phyloP scores from a whole-genome alignment of 768 basidiomycete genomes.

The Lepiota venenata region DNA sequence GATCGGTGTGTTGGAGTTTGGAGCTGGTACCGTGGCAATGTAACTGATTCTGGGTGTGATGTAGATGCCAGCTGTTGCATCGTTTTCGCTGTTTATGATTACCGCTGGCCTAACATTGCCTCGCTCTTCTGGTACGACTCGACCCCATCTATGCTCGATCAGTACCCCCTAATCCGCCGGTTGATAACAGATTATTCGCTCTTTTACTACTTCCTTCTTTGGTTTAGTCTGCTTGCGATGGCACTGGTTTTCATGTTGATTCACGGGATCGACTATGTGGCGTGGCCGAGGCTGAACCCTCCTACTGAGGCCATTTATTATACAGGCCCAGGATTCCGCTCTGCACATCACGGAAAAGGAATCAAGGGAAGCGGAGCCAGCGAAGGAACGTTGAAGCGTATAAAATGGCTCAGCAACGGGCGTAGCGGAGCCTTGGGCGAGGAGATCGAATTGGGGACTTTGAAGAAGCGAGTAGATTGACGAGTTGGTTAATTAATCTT shows the following conservation, averaged over 20 bases:
- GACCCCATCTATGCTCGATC: not conserved
- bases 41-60: slow-evolving; percentile 2
- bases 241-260: slow-evolving; percentile 70
- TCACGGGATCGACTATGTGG: slow-evolving; percentile 93
- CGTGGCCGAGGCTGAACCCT: slow-evolving; percentile 88
- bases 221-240: slow-evolving; percentile 61
- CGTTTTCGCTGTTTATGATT: slow-evolving; percentile 85
- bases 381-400: slow-evolving; percentile 31
- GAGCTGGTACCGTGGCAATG: not conserved
- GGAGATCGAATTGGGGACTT: slow-evolving; percentile 75
- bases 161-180: slow-evolving; percentile 8
- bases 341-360: slow-evolving; percentile 75
- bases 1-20: slow-evolving; percentile 57
- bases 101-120: slow-evolving; percentile 84
- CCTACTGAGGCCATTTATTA: slow-evolving; percentile 86
- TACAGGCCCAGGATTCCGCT: slow-evolving; percentile 83
- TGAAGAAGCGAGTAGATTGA: slow-evolving; percentile 76
- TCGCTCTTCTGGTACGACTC: slow-evolving; percentile 71
- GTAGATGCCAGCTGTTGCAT: slow-evolving; percentile 82
- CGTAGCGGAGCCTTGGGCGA: slow-evolving; percentile 43
- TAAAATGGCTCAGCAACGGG: slow-evolving; percentile 34
- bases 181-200: slow-evolving; percentile 72
- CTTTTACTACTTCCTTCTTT: slow-evolving; percentile 79
- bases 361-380: slow-evolving; percentile 36
- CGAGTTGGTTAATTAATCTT: slow-evolving; percentile 4